Conservation (phyloP, 2,329 filamentous ascomycete genomes). For the Oidium heveae region DNA sequence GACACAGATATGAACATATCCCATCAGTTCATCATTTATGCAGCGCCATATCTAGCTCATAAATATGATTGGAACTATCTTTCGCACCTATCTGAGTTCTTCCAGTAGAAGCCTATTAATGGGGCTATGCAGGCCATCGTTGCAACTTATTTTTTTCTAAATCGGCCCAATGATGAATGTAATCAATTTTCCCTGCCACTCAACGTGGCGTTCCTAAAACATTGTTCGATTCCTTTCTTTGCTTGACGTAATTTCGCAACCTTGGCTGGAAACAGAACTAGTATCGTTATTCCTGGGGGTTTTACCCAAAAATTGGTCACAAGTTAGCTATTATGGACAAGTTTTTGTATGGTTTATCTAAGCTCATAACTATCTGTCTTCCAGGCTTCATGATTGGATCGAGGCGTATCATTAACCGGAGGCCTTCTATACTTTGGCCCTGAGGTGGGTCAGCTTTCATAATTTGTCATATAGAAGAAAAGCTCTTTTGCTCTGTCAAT, state of each 20-base stretch:
- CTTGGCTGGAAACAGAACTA: neutral
- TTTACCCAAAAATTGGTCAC: neutral
- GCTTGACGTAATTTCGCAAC: neutral
- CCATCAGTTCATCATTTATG: too few species aligned
- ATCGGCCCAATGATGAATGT: neutral
- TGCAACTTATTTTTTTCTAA: neutral
- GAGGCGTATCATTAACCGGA: neutral
- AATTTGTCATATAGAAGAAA: neutral
- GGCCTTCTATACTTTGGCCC: neutral
- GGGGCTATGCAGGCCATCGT: neutral
- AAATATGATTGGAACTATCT: neutral
- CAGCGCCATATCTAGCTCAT: too few species aligned
- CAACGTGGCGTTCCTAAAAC: neutral
- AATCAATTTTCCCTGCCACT: neutral
- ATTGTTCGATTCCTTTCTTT: neutral
- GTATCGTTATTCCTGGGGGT: neutral
- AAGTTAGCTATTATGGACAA: neutral
- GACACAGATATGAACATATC: too few species aligned
- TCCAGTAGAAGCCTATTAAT: neutral
- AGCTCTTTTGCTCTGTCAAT: neutral
- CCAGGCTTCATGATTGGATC: neutral
- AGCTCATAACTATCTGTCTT: neutral
- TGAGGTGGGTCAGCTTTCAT: neutral
- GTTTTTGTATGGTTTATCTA: neutral
- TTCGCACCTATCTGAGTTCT: neutral